phyloP scores from a whole-genome alignment of 2,329 filamentous ascomycete genomes.

The Capronia americana region DNA sequence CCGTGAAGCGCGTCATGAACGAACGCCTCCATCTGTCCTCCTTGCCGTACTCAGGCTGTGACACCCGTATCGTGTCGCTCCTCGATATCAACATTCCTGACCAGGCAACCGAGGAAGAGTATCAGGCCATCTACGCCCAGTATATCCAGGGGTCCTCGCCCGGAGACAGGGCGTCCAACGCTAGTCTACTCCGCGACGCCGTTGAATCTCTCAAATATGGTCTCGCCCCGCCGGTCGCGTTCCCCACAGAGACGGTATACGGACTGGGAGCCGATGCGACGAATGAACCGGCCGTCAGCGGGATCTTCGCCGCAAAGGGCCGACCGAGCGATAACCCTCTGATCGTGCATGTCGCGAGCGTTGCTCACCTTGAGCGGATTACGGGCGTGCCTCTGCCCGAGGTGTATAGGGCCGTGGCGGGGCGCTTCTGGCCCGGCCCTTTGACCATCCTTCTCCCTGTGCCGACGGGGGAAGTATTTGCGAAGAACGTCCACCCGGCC shows the following conservation, averaged over 20 bases:
- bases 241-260: constrained; percentile 97
- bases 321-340: constrained; percentile 92
- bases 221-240: constrained; percentile 72
- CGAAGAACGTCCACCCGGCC: constrained; percentile 89
- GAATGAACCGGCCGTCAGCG: constrained; percentile 77
- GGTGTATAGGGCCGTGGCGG: constrained; percentile 79
- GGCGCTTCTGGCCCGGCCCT: constrained; percentile 91
- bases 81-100: constrained; percentile 34
- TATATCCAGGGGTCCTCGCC: constrained; percentile 15
- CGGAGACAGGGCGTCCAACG: constrained; percentile 17
- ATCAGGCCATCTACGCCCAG: constrained; percentile 33
- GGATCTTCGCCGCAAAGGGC: constrained; percentile 92
- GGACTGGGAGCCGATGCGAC: constrained; percentile 96
- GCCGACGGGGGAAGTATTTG: constrained; percentile 67
- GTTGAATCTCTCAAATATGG: constrained; percentile 37
- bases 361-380: constrained; percentile 37
- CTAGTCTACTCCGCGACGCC: constrained; percentile 32
- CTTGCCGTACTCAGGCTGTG: constrained; percentile 36
- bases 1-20: constrained; percentile 24
- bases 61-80: constrained; percentile 35
- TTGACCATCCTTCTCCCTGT: constrained; percentile 88
- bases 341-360: constrained; percentile 75
- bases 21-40: constrained; percentile 19
- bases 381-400: constrained; percentile 61
- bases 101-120: constrained; percentile 33